Conservation (phyloP, 371 early-diverging fungal genomes). For the Syncephalis fuscata region DNA sequence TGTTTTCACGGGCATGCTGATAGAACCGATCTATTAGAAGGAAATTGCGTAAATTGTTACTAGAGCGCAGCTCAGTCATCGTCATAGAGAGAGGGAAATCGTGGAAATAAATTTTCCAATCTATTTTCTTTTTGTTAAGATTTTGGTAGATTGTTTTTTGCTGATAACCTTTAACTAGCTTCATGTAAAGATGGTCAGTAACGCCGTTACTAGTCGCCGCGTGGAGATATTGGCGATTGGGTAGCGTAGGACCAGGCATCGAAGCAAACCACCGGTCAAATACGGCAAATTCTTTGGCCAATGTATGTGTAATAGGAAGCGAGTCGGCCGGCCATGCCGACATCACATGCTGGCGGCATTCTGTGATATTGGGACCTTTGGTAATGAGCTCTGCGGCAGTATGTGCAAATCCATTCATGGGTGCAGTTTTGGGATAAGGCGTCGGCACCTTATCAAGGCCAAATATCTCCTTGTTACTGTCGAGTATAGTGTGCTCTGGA, state of each 20-base stretch:
- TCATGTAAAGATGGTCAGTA: neutral
- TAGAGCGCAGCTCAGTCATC: slow-evolving; percentile 9
- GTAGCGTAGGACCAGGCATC: slow-evolving; percentile 16
- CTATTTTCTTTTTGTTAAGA: slow-evolving; percentile 6
- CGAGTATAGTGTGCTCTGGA: slow-evolving; percentile 11
- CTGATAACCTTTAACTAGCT: slow-evolving; percentile 7
- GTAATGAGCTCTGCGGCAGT: slow-evolving; percentile 7
- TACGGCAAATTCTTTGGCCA: slow-evolving; percentile 13
- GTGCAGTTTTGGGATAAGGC: slow-evolving; percentile 2
- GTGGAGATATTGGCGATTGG: slow-evolving; percentile 16
- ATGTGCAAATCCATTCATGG: slow-evolving; percentile 14
- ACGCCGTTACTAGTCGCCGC: slow-evolving; percentile 11
- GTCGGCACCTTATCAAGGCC: slow-evolving; percentile 8
- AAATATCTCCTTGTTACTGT: slow-evolving; percentile 9
- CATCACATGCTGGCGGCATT: slow-evolving; percentile 12
- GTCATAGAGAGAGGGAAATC: slow-evolving; percentile 10
- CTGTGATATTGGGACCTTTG: slow-evolving; percentile 5
- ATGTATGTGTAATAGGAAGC: slow-evolving; percentile 13
- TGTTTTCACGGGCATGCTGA: slow-evolving; percentile 10
- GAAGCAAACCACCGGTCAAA: slow-evolving; percentile 13
- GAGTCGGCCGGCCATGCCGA: slow-evolving; percentile 10
- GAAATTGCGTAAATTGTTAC: neutral
- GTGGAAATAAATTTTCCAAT: slow-evolving; percentile 1
- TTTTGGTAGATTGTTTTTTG: slow-evolving; percentile 15
- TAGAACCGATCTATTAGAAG: slow-evolving; percentile 9